Evolutionary conservation across 306 rosid genomes (phyloP).

Genomic region (Begonia loranthoides): DNA sequence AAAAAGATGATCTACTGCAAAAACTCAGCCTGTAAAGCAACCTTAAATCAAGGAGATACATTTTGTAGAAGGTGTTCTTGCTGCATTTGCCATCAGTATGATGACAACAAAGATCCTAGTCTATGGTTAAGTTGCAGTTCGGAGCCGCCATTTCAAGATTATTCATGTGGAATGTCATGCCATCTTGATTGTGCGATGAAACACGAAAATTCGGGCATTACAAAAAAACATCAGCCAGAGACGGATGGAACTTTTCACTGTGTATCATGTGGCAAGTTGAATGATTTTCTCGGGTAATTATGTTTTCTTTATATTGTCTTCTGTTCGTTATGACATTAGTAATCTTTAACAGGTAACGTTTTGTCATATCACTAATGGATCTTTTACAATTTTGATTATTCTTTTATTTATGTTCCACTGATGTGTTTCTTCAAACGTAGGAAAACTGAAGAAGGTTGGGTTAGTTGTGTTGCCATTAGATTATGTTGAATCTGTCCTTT

Average conservation of each 20-base stretch:
- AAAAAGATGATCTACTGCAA: slow-evolving; percentile 42
- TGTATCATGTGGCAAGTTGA: slow-evolving; percentile 69
- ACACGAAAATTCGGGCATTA: slow-evolving; percentile 54
- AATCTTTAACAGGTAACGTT: too few relatives aligned
- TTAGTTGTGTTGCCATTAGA: too few relatives aligned
- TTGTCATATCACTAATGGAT: too few relatives aligned
- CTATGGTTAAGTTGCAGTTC: slow-evolving; percentile 85
- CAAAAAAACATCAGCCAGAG: slow-evolving; percentile 29
- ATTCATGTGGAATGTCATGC: slow-evolving; percentile 90
- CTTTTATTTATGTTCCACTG: too few relatives aligned
- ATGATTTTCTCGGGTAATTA: slow-evolving; percentile 80
- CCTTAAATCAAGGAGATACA: slow-evolving; percentile 34
- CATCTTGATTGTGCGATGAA: slow-evolving; percentile 97
- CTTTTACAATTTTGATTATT: too few relatives aligned
- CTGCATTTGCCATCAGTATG: slow-evolving; percentile 75
- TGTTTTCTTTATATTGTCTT: slow-evolving; percentile 1
- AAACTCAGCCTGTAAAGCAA: slow-evolving; percentile 91
- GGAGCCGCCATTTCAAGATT: slow-evolving; percentile 67
- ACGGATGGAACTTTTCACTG: slow-evolving; percentile 79
- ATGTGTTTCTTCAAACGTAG: too few relatives aligned
- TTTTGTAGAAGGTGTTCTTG: slow-evolving; percentile 95
- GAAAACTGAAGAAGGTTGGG: too few relatives aligned
- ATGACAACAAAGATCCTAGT: slow-evolving; percentile 98
- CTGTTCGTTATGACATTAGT: too few relatives aligned
- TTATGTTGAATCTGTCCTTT: too few relatives aligned